Evolutionary conservation across 345 rosid species (phyloP).

Genomic region (Ricinus communis): DNA sequence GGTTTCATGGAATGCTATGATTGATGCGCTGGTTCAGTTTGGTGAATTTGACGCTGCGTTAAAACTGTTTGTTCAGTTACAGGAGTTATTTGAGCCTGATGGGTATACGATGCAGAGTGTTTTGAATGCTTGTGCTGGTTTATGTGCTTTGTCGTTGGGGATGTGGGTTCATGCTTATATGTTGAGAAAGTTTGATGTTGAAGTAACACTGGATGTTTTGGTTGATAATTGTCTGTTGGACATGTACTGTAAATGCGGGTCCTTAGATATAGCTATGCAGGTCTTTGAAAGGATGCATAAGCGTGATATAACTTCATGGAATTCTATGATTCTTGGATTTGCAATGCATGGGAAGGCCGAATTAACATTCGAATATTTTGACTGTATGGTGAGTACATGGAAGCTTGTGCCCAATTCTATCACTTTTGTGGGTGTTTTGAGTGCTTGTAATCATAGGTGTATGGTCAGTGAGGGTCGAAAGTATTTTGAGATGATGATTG

Average conservation of each 20-base stretch:
- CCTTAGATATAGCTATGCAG: slow-evolving; percentile 53
- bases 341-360: slow-evolving; percentile 71
- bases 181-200: slow-evolving; percentile 37
- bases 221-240: slow-evolving; percentile 63
- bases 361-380: slow-evolving; percentile 50
- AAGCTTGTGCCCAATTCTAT: slow-evolving; percentile 53
- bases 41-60: slow-evolving; percentile 60
- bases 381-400: slow-evolving; percentile 37
- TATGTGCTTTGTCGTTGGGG: slow-evolving; percentile 65
- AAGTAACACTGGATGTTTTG: slow-evolving; percentile 46
- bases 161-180: slow-evolving; percentile 71
- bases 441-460: slow-evolving; percentile 69
- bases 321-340: slow-evolving; percentile 67
- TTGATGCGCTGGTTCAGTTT: slow-evolving; percentile 61
- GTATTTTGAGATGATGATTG: slow-evolving; percentile 64
- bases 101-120: slow-evolving; percentile 72
- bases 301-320: slow-evolving; percentile 72
- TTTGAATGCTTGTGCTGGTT: slow-evolving; percentile 63
- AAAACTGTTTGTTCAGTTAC: slow-evolving; percentile 49
- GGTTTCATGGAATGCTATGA: slow-evolving; percentile 76
- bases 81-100: slow-evolving; percentile 54
- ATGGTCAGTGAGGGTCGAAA: slow-evolving; percentile 58
- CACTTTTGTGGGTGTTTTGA: slow-evolving; percentile 61
- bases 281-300: slow-evolving; percentile 60
- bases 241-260: slow-evolving; percentile 84